Base-by-base conservation (phyloP, 2,329 filamentous ascomycete genomes). In the Whalleya microplaca region DNA sequence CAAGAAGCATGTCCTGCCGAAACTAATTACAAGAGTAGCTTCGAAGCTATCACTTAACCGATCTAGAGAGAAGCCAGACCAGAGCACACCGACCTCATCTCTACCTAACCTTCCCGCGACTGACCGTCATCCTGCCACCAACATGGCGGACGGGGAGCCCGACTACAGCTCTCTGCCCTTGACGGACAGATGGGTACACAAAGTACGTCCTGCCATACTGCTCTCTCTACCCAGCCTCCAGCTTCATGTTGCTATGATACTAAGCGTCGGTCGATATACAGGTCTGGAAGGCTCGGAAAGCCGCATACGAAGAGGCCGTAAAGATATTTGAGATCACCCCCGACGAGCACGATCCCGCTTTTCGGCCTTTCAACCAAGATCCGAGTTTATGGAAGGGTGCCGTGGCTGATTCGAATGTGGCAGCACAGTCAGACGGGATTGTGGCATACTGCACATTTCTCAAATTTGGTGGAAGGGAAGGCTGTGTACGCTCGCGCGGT, bases 231-330 rank as follows among this genome's bases (percentile, higher is more conserved):
- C 21, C 21, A 4, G 21, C 9, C 27, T 29, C 27, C 27, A 18
- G 14, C 14, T 19, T n/a, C n/a, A 29, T 45, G 42, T 41, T 14
- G 20, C 37, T 40, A 46, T 32, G 21, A 14, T 55, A 21, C 58
- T 59, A 47, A 64, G 37, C 45, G 14, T 48, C 40, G 20, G 20
- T 43, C 27, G 37, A 19, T 21, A 19, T 48, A 23, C 67, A 90
- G 89, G 85, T 90, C 70, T 99, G 95, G 95, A 99, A 99, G 83
- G 93, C 96, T 42, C 86, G 95, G 70, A 99, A 99, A 78, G 87
- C 86, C 71, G 95, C 88, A 51, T 99, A 98, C 72, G 95, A 99
- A 81, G 92, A 95, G 65, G 93, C 92, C 19, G 85, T 89, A 41
- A 93, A 95, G 74, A 85, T 88, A 65, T 98, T 99, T 73, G 88